Evolutionary conservation across 2,329 filamentous ascomycete genomes (phyloP).

Genomic region (Talaromyces atroroseus): DNA sequence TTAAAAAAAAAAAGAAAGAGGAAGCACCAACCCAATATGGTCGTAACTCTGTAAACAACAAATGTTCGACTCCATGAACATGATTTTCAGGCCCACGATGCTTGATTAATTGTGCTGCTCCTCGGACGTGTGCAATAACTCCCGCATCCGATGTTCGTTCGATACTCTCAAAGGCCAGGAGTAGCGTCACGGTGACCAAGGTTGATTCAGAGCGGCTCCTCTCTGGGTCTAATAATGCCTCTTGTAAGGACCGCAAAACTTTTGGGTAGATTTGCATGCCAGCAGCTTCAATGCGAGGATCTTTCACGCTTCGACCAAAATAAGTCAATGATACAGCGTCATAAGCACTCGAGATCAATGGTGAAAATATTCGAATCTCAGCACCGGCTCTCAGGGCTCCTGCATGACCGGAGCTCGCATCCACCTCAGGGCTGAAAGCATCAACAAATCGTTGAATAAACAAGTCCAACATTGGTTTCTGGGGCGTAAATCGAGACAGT

Average conservation of each 20-base stretch:
- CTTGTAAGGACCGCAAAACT: conserved; percentile 32
- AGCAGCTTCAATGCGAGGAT: conserved; percentile 28
- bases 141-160: conserved; percentile 31
- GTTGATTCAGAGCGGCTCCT: conserved; percentile 33
- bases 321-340: conserved; percentile 35
- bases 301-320: conserved; percentile 32
- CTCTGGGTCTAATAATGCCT: conserved; percentile 32
- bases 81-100: conserved; percentile 37
- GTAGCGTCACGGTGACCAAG: conserved; percentile 32
- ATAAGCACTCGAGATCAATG: conserved; percentile 32
- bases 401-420: conserved; percentile 29
- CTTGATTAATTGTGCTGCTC: conserved; percentile 32
- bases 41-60: conserved; percentile 33
- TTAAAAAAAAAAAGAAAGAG: too few relatives aligned
- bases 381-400: conserved; percentile 34
- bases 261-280: conserved; percentile 31
- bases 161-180: conserved; percentile 37
- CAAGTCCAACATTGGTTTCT: conserved; percentile 26
- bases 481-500: conserved; percentile 12
- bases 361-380: conserved; percentile 36
- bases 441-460: conserved; percentile 37
- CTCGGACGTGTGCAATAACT: conserved; percentile 29
- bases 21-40: conserved; percentile 31
- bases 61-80: conserved; percentile 35
- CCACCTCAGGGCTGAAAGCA: conserved; percentile 35